A percentile compares a stretch with the other conserved stretches of the same genome.
Evolutionary conservation across 2,329 filamentous ascomycete species (phyloP).

Genomic region (Colletotrichum graminicola): DNA sequence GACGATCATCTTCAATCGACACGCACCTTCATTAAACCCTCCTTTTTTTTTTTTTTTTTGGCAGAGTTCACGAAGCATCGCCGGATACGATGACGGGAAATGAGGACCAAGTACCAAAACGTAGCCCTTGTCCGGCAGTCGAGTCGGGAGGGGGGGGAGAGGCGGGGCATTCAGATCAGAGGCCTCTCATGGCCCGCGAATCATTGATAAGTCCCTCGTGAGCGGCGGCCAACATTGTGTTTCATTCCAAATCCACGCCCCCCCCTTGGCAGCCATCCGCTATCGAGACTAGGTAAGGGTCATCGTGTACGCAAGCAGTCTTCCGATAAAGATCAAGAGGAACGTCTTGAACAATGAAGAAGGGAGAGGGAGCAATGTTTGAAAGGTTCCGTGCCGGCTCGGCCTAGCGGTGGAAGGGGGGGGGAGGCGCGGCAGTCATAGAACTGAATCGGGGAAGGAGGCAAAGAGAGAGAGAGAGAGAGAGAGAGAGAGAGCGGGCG

Average conservation of each 20-base stretch:
- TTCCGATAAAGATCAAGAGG: background rate
- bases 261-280: background rate
- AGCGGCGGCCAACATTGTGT: background rate
- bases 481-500: too few species aligned
- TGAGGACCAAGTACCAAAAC: conserved; percentile 20
- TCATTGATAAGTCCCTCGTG: background rate
- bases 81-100: conserved; percentile 15
- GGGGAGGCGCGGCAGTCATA: background rate
- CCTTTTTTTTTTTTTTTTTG: background rate
- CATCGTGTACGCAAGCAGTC: background rate
- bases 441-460: background rate
- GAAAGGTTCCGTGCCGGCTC: background rate
- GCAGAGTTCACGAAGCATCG: background rate
- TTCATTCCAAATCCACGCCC: background rate
- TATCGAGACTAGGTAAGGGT: background rate
- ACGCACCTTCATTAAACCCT: background rate
- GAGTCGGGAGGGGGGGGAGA: too few species aligned
- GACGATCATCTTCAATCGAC: background rate
- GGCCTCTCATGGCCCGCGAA: background rate
- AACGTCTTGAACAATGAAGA: too few species aligned
- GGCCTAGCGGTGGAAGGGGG: background rate
- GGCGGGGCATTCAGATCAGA: background rate
- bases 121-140: background rate
- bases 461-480: background rate
- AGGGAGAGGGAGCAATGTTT: background rate